Conservation (phyloP, 2,329 filamentous ascomycete species). For the Grosmannia huntii region DNA sequence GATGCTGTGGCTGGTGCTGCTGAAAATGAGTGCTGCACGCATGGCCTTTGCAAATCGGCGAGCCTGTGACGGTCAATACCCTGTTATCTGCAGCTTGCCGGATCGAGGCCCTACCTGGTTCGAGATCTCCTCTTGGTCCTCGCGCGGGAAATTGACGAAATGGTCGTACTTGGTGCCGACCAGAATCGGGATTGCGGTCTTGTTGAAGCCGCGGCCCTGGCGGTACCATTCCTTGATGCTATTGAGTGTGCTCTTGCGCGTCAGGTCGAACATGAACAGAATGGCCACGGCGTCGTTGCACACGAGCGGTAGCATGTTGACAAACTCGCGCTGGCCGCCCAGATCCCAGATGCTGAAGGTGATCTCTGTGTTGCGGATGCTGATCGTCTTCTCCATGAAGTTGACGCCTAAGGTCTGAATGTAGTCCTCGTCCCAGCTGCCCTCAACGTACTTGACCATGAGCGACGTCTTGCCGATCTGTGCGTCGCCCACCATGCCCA, state of each 20-base stretch:
- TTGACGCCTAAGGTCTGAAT: conserved; percentile 98
- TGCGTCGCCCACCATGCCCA: conserved; percentile 97
- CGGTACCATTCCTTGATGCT: conserved; percentile 99
- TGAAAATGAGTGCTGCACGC: conserved; percentile 95
- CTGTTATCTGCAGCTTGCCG: background rate
- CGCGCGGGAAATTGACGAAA: conserved; percentile 94
- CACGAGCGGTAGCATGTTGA: conserved; percentile 98
- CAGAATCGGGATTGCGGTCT: conserved; percentile 96
- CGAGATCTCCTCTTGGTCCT: conserved; percentile 97
- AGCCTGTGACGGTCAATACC: conserved; percentile 42
- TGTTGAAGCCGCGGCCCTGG: conserved; percentile 96
- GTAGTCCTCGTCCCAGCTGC: conserved; percentile 99
- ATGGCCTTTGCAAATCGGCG: conserved; percentile 95
- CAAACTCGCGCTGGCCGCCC: conserved; percentile 94
- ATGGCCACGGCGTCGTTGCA: conserved; percentile 99
- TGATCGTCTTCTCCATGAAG: conserved; percentile 99
- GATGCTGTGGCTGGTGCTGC: conserved; percentile 97
- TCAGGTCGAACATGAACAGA: conserved; percentile 98
- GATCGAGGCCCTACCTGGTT: conserved; percentile 54
- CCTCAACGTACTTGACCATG: conserved; percentile 99
- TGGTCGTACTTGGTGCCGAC: conserved; percentile 98
- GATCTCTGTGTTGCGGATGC: conserved; percentile 97
- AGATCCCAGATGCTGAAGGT: conserved; percentile 99
- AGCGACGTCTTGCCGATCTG: conserved; percentile 98
- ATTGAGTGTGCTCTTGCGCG: conserved; percentile 94